Percentiles rank a stretch among this genome's conserved stretches.
phyloP scores from a whole-genome alignment of 2,329 filamentous ascomycete genomes.

The Sordariomycetes sp. region DNA sequence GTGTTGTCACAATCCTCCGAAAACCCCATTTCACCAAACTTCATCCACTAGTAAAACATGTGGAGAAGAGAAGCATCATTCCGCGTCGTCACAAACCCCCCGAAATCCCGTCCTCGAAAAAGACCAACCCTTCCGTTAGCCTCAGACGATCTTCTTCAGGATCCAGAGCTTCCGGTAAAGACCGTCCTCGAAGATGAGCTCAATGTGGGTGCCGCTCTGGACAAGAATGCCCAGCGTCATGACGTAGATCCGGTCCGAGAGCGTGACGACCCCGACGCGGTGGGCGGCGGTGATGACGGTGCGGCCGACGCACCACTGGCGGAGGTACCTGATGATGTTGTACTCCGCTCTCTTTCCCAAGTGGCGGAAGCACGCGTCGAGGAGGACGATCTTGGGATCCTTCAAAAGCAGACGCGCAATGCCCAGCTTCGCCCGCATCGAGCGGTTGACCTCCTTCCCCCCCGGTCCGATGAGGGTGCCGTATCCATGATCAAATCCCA shows the following conservation, averaged over 20 bases:
- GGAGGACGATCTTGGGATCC: slow-evolving; percentile 17
- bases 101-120: neutral
- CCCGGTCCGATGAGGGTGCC: slow-evolving; percentile 33
- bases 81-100: too few species aligned
- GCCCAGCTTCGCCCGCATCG: slow-evolving; percentile 37
- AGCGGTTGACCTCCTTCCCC: slow-evolving; percentile 36
- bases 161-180: slow-evolving; percentile 42
- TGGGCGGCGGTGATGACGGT: slow-evolving; percentile 43
- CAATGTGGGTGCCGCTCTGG: slow-evolving; percentile 38
- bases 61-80: too few species aligned
- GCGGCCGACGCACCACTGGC: slow-evolving; percentile 29
- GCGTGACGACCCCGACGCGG: slow-evolving; percentile 27
- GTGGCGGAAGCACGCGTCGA: slow-evolving; percentile 42
- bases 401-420: slow-evolving; percentile 27
- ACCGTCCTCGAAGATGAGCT: slow-evolving; percentile 33
- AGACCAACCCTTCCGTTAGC: neutral
- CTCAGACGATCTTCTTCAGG: slow-evolving; percentile 22
- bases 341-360: slow-evolving; percentile 33
- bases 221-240: slow-evolving; percentile 38
- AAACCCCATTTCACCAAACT: too few species aligned
- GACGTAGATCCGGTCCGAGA: slow-evolving; percentile 40
- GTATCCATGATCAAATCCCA: slow-evolving; percentile 43
- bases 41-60: too few species aligned
- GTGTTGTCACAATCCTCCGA: too few species aligned
- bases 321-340: slow-evolving; percentile 33